Conservation (phyloP, 2,329 filamentous ascomycete genomes). For the Orbilia brochopaga region DNA sequence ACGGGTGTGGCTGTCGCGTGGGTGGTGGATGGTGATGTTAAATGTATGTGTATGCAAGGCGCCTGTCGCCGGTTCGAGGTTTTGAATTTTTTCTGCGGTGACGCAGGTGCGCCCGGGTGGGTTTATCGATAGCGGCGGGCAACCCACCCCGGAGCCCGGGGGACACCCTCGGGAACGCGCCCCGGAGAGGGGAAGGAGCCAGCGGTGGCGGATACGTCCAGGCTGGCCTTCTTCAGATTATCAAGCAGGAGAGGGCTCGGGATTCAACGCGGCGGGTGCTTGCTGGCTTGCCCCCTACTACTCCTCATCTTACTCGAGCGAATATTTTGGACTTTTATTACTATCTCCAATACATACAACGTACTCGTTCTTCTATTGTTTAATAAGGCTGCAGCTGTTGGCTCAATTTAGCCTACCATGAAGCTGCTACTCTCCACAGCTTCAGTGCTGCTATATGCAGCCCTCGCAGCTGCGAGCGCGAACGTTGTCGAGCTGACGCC, state of each 20-base stretch:
- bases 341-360: too few species aligned
- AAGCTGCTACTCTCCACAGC: constrained; percentile 31
- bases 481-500: constrained; percentile 89
- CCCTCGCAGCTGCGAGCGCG: constrained; percentile 69
- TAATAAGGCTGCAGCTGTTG: too few species aligned
- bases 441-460: constrained; percentile 51
- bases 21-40: constrained; percentile 4
- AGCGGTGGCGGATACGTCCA: background rate
- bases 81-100: constrained; percentile 49
- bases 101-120: constrained; percentile 20
- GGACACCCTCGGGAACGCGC: background rate
- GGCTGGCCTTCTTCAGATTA: constrained; percentile 6
- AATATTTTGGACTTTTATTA: background rate
- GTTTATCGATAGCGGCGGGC: constrained; percentile 32
- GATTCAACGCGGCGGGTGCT: background rate
- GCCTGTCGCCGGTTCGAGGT: constrained; percentile 30
- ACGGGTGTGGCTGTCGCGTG: constrained; percentile 4
- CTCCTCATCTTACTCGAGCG: background rate
- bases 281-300: background rate
- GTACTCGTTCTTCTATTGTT: too few species aligned
- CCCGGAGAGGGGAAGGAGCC: background rate
- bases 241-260: background rate
- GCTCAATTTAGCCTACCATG: constrained; percentile 23
- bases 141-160: background rate
- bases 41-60: constrained; percentile 29